phyloP scores from a whole-genome alignment of 176 grass and related monocot species.

The Phoenix dactylifera region DNA sequence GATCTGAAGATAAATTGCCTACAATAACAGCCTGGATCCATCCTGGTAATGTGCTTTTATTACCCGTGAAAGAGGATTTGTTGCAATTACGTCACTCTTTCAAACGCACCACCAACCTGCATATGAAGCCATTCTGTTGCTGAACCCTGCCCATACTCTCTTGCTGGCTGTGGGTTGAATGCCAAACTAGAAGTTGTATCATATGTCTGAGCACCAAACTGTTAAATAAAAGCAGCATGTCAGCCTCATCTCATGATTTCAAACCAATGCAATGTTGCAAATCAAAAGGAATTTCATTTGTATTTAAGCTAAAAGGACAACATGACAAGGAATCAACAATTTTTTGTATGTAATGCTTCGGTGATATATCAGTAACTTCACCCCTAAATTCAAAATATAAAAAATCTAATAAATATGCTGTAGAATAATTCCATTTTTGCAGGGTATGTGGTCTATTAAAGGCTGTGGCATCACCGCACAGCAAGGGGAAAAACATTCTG shows the following conservation, averaged over 20 bases:
- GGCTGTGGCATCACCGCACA: no score
- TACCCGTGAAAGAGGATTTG: not conserved
- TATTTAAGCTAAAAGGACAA: no score
- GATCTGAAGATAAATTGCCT: not conserved
- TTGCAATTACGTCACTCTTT: slow-evolving; percentile 10
- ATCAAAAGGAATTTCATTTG: no score
- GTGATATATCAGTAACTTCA: no score
- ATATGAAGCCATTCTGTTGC: slow-evolving; percentile 21
- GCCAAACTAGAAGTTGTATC: slow-evolving; percentile 14
- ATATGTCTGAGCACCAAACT: slow-evolving; percentile 15
- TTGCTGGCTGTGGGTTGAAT: slow-evolving; percentile 2
- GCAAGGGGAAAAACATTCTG: no score
- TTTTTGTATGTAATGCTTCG: no score
- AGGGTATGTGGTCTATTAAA: no score
- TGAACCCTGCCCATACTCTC: slow-evolving; percentile 13
- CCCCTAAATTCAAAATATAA: no score
- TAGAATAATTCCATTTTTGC: no score
- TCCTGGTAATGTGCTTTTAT: not conserved
- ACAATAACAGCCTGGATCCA: not conserved
- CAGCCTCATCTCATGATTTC: not conserved
- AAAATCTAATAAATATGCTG: no score
- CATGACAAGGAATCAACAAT: no score
- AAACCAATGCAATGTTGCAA: no score
- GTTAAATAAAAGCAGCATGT: slow-evolving; percentile 1
- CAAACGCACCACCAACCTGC: slow-evolving; percentile 15